A percentile compares a stretch with the other conserved stretches of the same genome.
These are phyloP conservation scores for Citrullus colocynthis DNA, from an alignment of 306 rosid genomes.

Conservation along the genomic window DNA sequence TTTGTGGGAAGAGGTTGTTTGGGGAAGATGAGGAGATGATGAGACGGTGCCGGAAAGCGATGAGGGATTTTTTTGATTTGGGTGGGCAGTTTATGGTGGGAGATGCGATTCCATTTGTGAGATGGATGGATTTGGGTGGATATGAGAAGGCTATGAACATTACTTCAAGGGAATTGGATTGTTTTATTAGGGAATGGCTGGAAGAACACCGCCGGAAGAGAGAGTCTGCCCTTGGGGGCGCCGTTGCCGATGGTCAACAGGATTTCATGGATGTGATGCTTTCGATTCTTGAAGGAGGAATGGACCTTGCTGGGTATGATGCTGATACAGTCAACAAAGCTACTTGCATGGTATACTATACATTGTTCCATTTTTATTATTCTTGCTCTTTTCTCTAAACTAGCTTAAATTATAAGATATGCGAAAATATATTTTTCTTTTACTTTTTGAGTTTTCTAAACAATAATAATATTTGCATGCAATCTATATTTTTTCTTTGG, in stretches of 20 bases:
- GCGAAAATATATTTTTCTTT: no score
- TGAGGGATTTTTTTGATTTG: conserved; percentile 15
- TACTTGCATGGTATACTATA: conserved; percentile 21
- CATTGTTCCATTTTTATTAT: no score
- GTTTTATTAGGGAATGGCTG: conserved; percentile 15
- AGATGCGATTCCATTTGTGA: conserved; percentile 26
- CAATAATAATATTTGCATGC: no score
- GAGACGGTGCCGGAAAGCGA: not conserved
- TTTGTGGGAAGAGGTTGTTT: conserved; percentile 17
- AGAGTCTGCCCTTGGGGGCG: not conserved
- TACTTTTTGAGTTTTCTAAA: no score
- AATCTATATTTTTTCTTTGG: no score
- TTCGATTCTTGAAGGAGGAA: not conserved
- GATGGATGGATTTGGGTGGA: conserved; percentile 51
- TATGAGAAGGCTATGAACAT: conserved; percentile 31
- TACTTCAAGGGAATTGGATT: conserved; percentile 19
- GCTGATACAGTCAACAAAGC: conserved; percentile 34
- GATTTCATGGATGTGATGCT: conserved; percentile 39
- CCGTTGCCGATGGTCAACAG: not conserved
- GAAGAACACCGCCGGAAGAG: conserved; percentile 23
- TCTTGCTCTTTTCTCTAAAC: no score
- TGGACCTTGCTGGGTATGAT: conserved; percentile 22
- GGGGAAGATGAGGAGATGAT: not conserved
- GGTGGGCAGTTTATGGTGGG: conserved; percentile 18
- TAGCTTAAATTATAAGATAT: no score